Evolutionary conservation across 805 yeast species (phyloP).

Genomic region (Zygosaccharomyces pseudorouxii): DNA sequence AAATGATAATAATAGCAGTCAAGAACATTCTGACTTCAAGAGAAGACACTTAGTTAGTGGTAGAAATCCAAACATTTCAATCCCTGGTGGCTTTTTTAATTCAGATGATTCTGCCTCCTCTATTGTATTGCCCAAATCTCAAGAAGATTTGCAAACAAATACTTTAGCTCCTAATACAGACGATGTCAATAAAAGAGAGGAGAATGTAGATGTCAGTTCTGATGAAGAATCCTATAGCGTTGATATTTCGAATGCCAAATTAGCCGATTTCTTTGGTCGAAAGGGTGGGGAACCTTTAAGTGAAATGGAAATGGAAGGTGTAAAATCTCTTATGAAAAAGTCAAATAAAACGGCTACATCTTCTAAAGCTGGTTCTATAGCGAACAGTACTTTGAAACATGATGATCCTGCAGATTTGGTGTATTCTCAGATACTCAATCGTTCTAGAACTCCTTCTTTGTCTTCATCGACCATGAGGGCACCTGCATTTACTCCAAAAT

Average conservation of each 20-base stretch:
- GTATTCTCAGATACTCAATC: constrained; percentile 13
- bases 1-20: not conserved
- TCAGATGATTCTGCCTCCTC: constrained; percentile 10
- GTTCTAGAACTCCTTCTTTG: constrained; percentile 11
- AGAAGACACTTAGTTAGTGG: not conserved
- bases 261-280: constrained; percentile 63
- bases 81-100: constrained; percentile 31
- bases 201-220: constrained; percentile 3
- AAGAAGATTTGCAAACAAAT: constrained; percentile 3
- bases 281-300: constrained; percentile 74
- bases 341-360: constrained; percentile 10
- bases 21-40: not conserved
- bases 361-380: constrained; percentile 4
- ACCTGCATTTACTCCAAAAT: constrained; percentile 38
- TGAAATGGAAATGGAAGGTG: constrained; percentile 79
- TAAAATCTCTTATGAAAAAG: constrained; percentile 51
- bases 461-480: constrained; percentile 19
- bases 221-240: constrained; percentile 14
- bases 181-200: constrained; percentile 1
- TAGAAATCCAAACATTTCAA: constrained; percentile 1
- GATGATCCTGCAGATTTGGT: constrained; percentile 7
- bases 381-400: not conserved
- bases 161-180: not conserved
- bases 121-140: constrained; percentile 5
- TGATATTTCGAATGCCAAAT: constrained; percentile 50